These are phyloP conservation scores for Dalbergia cochinchinensis DNA, from an alignment of 306 rosid species.

Conservation along the genomic window DNA sequence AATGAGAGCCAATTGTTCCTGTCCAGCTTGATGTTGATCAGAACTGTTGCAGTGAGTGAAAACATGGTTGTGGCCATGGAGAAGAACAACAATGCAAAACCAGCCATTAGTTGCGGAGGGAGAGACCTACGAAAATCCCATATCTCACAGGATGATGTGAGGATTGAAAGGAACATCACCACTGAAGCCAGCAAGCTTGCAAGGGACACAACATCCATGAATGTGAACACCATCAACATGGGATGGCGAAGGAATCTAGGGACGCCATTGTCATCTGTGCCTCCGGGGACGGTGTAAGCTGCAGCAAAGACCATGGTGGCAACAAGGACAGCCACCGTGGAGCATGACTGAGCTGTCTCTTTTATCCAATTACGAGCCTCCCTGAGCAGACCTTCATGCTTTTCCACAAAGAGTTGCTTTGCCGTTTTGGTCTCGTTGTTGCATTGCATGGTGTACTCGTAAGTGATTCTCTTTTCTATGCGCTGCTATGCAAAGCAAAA, in stretches of 20 bases:
- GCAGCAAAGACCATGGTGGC: conserved; percentile 54
- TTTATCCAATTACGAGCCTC: conserved; percentile 51
- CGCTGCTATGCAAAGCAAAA: no score
- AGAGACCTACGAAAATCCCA: conserved; percentile 53
- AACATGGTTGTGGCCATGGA: conserved; percentile 57
- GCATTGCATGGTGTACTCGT: conserved; percentile 38
- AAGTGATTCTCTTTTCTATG: no score
- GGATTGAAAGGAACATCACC: conserved; percentile 53
- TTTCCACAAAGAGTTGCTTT: conserved; percentile 41
- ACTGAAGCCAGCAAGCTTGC: conserved; percentile 52
- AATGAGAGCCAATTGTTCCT: conserved; percentile 44
- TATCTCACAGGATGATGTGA: conserved; percentile 53
- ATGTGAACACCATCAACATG: conserved; percentile 45
- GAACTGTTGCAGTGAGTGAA: conserved; percentile 48
- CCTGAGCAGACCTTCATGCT: conserved; percentile 30
- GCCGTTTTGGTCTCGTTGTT: conserved; percentile 42
- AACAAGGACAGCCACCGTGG: conserved; percentile 53
- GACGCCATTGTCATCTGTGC: conserved; percentile 37
- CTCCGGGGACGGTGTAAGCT: conserved; percentile 55
- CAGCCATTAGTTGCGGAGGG: conserved; percentile 50
- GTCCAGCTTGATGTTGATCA: conserved; percentile 45
- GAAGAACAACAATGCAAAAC: conserved; percentile 50
- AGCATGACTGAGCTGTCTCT: conserved; percentile 59
- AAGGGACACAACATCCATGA: conserved; percentile 51
- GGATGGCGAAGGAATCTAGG: conserved; percentile 50